Evolutionary conservation across 2,329 filamentous ascomycete species (phyloP), one percentile per base, ranked within the genome.

Genomic region (Esteya vermicola): DNA sequence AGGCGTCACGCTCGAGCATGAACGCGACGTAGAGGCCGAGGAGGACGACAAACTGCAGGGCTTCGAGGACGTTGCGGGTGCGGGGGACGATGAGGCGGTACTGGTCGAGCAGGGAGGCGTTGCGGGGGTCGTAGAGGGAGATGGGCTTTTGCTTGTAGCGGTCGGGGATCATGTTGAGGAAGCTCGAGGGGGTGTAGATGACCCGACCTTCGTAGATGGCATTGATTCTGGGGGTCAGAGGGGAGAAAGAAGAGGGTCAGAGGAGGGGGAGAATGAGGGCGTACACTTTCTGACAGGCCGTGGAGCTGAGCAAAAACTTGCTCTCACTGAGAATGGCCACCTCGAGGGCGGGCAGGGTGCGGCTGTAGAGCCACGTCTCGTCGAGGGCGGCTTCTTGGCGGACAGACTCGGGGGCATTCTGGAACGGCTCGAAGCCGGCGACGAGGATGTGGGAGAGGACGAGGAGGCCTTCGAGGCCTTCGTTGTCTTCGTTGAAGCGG

Each of bases 81-180:
- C 83, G 69, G 10, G 85, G 85, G 9, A 93, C 85, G 47, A 86
- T 81, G 8, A 93, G 68, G 2, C 85, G 80, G 52, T 91, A 91
- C 54, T 93, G 85, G 51, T 93, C 89, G 19, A 93, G 67, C 21
- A 88, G 54, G 1, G 82, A 81, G 6, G 80, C 82, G 47, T 78
- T 73, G 14, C 80, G 65, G 2, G 84, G 85, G 51, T 88, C 78
- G 55, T 91, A 91, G 0, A 91, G 62, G 8, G 81, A 78, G 40
- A 91, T 88, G 3, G 82, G 82, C 49, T 82, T 82, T 51, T 81
- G 72, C 60, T 91, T 91, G 64, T 91, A 93, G 50, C 81, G 77
- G 54, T 91, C 85, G 1, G 85, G 84, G 36, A 93, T 75, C 43
- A 93, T 81, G 56, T 91, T 81, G 55, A 89, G 75, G 54, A 85